phyloP scores from a whole-genome alignment of 2,329 filamentous ascomycete species.

The Cyclaneusma minus region DNA sequence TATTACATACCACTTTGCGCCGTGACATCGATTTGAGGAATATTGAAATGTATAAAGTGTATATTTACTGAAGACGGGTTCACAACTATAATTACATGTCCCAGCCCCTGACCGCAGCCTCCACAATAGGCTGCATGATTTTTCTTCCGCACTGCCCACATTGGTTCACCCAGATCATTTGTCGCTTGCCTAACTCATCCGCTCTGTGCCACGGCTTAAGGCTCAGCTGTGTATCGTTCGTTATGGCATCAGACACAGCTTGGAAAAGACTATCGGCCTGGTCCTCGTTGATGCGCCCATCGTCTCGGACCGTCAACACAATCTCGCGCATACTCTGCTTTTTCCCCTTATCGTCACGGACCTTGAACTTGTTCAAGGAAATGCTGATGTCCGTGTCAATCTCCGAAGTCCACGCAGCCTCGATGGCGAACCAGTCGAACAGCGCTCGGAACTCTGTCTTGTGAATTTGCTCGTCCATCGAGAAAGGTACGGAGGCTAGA shows the following conservation, averaged over 20 bases:
- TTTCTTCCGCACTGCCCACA: slow-evolving; percentile 23
- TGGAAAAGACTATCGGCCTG: slow-evolving; percentile 27
- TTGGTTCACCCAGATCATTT: slow-evolving; percentile 30
- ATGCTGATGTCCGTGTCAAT: slow-evolving; percentile 27
- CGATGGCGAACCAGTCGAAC: slow-evolving; percentile 31
- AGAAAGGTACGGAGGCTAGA: slow-evolving; percentile 28
- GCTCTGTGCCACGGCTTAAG: slow-evolving; percentile 27
- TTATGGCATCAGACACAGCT: slow-evolving; percentile 24
- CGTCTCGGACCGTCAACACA: slow-evolving; percentile 26
- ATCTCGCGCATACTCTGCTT: slow-evolving; percentile 31
- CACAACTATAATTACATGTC: too few relatives aligned
- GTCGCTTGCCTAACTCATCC: slow-evolving; percentile 23
- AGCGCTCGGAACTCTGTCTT: slow-evolving; percentile 29
- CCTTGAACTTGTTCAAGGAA: slow-evolving; percentile 29
- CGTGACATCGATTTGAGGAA: too few relatives aligned
- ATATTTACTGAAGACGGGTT: too few relatives aligned
- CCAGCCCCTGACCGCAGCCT: slow-evolving; percentile 26
- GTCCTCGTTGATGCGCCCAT: slow-evolving; percentile 25
- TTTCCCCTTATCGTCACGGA: slow-evolving; percentile 19
- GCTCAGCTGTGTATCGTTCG: slow-evolving; percentile 21
- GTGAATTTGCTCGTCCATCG: slow-evolving; percentile 26
- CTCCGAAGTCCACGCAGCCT: slow-evolving; percentile 30
- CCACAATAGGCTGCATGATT: slow-evolving; percentile 27
- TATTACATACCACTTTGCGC: too few relatives aligned
- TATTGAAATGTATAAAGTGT: too few relatives aligned